Conservation (phyloP, 2,329 filamentous ascomycete genomes). For the Neonectria faginata region DNA sequence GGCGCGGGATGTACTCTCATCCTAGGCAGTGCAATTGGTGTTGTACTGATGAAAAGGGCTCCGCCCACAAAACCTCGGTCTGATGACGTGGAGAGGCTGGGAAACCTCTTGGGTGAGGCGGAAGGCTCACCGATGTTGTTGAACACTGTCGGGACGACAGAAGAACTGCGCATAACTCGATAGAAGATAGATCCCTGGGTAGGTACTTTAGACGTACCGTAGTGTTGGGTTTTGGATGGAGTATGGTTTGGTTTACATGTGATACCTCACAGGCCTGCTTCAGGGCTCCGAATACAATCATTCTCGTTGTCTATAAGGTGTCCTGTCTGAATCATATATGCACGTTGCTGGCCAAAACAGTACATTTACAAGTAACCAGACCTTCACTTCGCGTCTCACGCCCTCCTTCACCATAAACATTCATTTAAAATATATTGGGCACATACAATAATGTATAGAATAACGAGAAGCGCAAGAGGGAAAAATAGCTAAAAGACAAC, state of each 20-base stretch:
- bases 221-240: neutral
- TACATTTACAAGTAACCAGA: no score
- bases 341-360: no score
- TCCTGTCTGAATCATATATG: no score
- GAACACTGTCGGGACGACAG: slow-evolving; percentile 45
- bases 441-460: fast-evolving
- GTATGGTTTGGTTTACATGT: neutral
- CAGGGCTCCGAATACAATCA: neutral
- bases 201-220: neutral
- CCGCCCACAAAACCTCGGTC: slow-evolving; percentile 41
- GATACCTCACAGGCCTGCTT: neutral
- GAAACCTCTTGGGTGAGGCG: slow-evolving; percentile 44
- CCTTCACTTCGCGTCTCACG: no score
- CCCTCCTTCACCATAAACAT: no score
- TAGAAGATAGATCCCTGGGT: slow-evolving; percentile 16
- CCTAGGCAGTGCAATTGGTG: slow-evolving; percentile 64
- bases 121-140: slow-evolving; percentile 58
- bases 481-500: neutral
- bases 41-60: slow-evolving; percentile 58
- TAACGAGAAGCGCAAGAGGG: neutral
- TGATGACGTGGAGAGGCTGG: slow-evolving; percentile 52
- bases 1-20: slow-evolving; percentile 64
- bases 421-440: neutral
- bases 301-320: neutral
- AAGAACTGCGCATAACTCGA: slow-evolving; percentile 34